Evolutionary conservation across 495 filamentous ascomycete genomes (phyloP), one percentile per base, ranked within the genome.

Genomic region (Podospora australis): DNA sequence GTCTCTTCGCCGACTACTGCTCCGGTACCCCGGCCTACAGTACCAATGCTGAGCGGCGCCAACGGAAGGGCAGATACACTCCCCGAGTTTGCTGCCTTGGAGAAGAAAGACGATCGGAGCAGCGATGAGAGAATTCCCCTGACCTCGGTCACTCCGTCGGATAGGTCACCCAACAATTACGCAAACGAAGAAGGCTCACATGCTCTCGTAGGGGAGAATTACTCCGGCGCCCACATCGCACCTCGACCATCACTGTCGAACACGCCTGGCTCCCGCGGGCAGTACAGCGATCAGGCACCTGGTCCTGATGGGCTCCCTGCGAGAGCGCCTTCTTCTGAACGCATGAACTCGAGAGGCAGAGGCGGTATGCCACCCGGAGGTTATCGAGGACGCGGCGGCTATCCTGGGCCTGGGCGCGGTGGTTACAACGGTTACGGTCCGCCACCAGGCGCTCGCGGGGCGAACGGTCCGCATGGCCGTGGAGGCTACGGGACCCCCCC

Each of bases 111-210:
- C 25, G 76, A 78, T 9, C 75, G 67, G 28, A 70, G 69, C 32
- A 83, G 79, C 49, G 92, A 96, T 40, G 92, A 96, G 61, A 75
- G 81, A 24, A 81, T 85, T n/a, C 89, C 89, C 0, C 66, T 97
- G 21, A 96, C 91, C 26, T 71, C 80, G 0, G 68, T 75, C 48
- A 83, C 79, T 43, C 68, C 72, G 6, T 67, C 74, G n/a, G 66
- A 72, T n/a, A 64, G 68, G 21, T 75, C 74, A 1, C 69, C 68
- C 6, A 70, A 60, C 39, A 63, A 62, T 35, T 53, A 55, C 4
- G 46, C 55, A 13, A 59, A 54, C n/a, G n/a, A n/a, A n/a, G 69
- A 70, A 47, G 28, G 24, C 6, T 24, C 39, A 16, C 68, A 62
- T 25, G 63, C 64, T 25, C 48, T 50, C 1, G 54, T 61, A n/a